phyloP scores from a whole-genome alignment of 2,329 filamentous ascomycete species.

The Truncatella angustata region DNA sequence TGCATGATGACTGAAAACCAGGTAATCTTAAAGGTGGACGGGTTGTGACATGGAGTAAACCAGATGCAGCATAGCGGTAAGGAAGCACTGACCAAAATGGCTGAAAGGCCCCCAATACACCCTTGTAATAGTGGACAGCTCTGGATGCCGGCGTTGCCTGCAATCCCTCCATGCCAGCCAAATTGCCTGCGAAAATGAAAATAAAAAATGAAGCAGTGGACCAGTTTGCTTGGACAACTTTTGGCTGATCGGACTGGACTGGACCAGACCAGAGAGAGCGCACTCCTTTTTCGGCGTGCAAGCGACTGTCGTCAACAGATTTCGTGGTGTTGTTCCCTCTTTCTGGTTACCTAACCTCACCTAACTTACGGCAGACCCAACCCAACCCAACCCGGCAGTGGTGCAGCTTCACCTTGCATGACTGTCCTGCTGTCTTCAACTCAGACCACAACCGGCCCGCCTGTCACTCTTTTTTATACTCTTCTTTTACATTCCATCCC shows the following conservation, averaged over 20 bases:
- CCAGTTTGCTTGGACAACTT: no score
- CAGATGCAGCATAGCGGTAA: not conserved
- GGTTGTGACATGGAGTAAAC: constrained; percentile 2
- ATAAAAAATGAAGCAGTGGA: no score
- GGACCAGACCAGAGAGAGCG: not conserved
- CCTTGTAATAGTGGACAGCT: not conserved
- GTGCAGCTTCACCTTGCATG: no score
- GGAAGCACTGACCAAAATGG: not conserved
- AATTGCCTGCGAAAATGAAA: not conserved
- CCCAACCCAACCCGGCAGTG: no score
- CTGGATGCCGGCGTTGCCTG: constrained; percentile 1
- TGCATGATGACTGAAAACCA: constrained; percentile 1
- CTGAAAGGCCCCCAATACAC: not conserved
- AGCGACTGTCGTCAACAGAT: not conserved
- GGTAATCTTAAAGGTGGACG: not conserved
- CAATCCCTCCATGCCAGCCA: not conserved
- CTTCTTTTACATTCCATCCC: not conserved
- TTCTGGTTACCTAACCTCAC: not conserved
- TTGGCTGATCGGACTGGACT: no score
- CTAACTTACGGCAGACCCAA: no score
- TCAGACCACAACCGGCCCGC: not conserved
- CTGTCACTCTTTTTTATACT: not conserved
- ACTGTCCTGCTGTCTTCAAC: no score
- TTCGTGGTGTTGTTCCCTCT: constrained; percentile 1
- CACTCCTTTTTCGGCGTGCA: constrained; percentile 1